Evolutionary conservation across 768 basidiomycete genomes (phyloP), one percentile per base, ranked within the genome.

Genomic region (Tricholoma flavovirens): DNA sequence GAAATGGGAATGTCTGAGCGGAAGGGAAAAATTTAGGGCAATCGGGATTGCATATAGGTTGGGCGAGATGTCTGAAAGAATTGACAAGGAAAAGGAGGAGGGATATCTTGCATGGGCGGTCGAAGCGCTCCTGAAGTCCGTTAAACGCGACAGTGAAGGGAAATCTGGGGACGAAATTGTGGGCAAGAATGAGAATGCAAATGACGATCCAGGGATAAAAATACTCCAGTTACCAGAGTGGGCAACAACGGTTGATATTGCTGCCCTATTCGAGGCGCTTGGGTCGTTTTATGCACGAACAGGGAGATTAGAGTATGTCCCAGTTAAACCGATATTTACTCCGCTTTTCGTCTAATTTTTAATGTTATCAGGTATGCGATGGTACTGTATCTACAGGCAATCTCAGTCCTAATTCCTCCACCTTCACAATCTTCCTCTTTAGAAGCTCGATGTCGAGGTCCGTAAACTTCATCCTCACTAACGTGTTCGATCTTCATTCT

Each of bases 241-340:
- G 88, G 79, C 79, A 48, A 72, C 74, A 8, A 76, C 73, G 55
- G 75, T 78, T 19, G 84, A 88, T 60, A 69, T 89, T 22, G 84
- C 82, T 17, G 83, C 85, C 9, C 87, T 86, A 1, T 73, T 89
- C 32, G 86, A 87, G 61, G 81, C 84, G 0, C 73, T 90, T 4
- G 88, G 81, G 1, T 71, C 77, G 4, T 83, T 83, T 52, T 87
- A 88, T 59, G 78, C 80, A 4, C 71, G 74, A 32, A 71, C 71
- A 33, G 85, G 82, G 19, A 81, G 80, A 55, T 60, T 74, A n/a
- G 78, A 84, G 84, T 86, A 64, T 56, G 80, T 71, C n/a, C 14
- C 30, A 24, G 14, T 52, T 35, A 26, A 26, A 14, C 43, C 5
- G 0, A 45, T 24, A 5, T 12, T n/a, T 4, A 48, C n/a, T n/a